Percentiles rank a stretch among this genome's conserved stretches.
phyloP scores from a whole-genome alignment of 148 eudicot species.

The Amaranthus hypochondriacus region DNA sequence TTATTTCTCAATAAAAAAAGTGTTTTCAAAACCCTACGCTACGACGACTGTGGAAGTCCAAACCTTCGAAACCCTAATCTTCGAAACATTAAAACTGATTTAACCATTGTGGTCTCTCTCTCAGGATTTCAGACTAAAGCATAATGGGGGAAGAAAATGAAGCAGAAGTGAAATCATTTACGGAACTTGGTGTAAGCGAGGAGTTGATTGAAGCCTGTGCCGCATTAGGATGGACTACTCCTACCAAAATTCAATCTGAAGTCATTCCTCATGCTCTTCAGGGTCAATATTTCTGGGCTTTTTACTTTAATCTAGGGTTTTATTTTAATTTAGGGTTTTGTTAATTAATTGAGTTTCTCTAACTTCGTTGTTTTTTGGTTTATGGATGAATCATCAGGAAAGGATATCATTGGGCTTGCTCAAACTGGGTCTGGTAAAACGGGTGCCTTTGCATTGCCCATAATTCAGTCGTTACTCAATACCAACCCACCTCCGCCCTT shows the following conservation, averaged over 20 bases:
- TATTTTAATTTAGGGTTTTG: no score
- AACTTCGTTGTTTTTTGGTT: background rate
- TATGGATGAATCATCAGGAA: slow-evolving; percentile 34
- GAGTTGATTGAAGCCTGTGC: slow-evolving; percentile 67
- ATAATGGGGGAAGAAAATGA: slow-evolving; percentile 27
- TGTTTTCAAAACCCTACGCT: no score
- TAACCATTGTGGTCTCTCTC: no score
- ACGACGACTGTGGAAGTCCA: no score
- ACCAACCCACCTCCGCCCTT: slow-evolving; percentile 45
- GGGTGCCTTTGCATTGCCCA: slow-evolving; percentile 91
- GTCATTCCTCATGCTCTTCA: slow-evolving; percentile 74
- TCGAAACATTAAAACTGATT: no score
- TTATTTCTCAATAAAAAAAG: no score
- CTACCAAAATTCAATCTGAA: slow-evolving; percentile 71
- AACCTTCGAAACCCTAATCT: no score
- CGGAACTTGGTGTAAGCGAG: slow-evolving; percentile 65
- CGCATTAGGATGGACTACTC: slow-evolving; percentile 55
- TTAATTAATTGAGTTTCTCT: background rate
- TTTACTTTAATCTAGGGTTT: background rate
- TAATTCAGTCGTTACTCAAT: slow-evolving; percentile 67
- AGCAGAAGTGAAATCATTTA: slow-evolving; percentile 44
- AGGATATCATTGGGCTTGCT: slow-evolving; percentile 89
- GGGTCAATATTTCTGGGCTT: slow-evolving; percentile 28
- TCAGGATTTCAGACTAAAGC: background rate
- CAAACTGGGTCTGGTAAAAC: slow-evolving; percentile 98